phyloP scores from a whole-genome alignment of 805 yeast species.

The Starmerella vaccinii region DNA sequence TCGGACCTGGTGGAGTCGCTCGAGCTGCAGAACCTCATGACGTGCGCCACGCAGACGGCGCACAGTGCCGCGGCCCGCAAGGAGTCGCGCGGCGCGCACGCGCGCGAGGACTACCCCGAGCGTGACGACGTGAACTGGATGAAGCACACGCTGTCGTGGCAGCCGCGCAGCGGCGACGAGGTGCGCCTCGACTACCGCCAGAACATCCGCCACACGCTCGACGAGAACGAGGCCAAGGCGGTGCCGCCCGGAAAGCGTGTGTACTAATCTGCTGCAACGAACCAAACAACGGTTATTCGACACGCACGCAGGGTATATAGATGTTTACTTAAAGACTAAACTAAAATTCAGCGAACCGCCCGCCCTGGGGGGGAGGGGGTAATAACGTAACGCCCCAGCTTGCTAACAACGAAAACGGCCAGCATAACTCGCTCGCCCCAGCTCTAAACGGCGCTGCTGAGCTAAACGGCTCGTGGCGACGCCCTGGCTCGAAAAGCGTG shows the following conservation, averaged over 20 bases:
- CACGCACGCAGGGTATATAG: too few species aligned
- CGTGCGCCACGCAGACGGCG: conserved; percentile 96
- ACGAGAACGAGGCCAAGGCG: conserved; percentile 83
- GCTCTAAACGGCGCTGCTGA: too few species aligned
- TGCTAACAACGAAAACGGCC: too few species aligned
- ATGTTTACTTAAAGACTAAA: neutral
- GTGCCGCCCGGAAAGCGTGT: conserved; percentile 97
- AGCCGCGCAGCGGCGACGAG: conserved; percentile 55
- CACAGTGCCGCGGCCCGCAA: conserved; percentile 85
- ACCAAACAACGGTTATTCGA: too few species aligned
- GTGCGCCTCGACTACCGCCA: conserved; percentile 74
- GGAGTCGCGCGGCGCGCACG: conserved; percentile 99
- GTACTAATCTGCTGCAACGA: conserved; percentile 53
- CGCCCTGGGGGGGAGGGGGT: too few species aligned
- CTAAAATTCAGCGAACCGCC: neutral
- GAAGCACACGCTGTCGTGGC: conserved; percentile 96
- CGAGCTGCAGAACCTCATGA: conserved; percentile 89
- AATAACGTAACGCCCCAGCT: too few species aligned
- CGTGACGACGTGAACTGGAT: conserved; percentile 97
- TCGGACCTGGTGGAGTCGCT: conserved; percentile 92
- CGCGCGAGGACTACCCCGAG: conserved; percentile 92
- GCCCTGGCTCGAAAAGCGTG: neutral
- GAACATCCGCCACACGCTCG: conserved; percentile 74
- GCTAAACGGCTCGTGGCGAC: too few species aligned
- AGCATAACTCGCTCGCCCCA: too few species aligned